phyloP scores from a whole-genome alignment of 2,329 filamentous ascomycete genomes.

The Coleophoma eucalyptorum region DNA sequence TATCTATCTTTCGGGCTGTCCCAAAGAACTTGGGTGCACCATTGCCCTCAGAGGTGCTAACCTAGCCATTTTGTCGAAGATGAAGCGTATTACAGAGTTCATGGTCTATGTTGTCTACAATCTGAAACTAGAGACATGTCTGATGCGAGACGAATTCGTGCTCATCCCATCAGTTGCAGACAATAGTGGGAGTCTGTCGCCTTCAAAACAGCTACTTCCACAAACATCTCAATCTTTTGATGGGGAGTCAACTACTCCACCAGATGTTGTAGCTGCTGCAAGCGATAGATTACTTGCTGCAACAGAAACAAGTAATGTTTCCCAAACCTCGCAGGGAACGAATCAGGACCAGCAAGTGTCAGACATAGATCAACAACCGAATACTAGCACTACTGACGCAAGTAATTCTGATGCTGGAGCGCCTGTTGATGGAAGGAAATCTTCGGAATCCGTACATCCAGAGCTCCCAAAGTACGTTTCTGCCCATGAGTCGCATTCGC shows the following conservation, averaged over 20 bases:
- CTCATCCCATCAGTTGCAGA: conserved; percentile 67
- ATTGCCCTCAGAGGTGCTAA: conserved; percentile 85
- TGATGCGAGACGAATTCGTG: conserved; percentile 90
- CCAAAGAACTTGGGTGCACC: conserved; percentile 87
- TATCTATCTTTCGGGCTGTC: conserved; percentile 89
- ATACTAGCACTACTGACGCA: conserved; percentile 1
- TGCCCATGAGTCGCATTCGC: conserved; percentile 32
- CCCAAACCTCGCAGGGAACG: neutral
- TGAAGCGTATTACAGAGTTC: conserved; percentile 95
- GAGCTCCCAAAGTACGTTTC: conserved; percentile 21
- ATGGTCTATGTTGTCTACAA: conserved; percentile 99
- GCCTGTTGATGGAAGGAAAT: conserved; percentile 4
- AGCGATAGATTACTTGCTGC: conserved; percentile 21
- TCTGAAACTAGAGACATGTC: conserved; percentile 87
- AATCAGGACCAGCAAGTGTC: conserved; percentile 1
- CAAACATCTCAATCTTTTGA: conserved; percentile 6
- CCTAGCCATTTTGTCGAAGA: conserved; percentile 64
- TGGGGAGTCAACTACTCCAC: conserved; percentile 2
- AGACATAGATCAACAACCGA: neutral
- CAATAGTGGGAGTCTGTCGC: conserved; percentile 36
- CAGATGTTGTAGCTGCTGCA: conserved; percentile 16
- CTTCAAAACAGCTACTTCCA: conserved; percentile 21
- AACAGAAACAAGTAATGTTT: conserved; percentile 7
- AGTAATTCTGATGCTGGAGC: conserved; percentile 6
- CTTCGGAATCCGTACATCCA: neutral